Base-by-base conservation (phyloP, 495 filamentous ascomycete genomes). In the Aspergillus indologenus region DNA sequence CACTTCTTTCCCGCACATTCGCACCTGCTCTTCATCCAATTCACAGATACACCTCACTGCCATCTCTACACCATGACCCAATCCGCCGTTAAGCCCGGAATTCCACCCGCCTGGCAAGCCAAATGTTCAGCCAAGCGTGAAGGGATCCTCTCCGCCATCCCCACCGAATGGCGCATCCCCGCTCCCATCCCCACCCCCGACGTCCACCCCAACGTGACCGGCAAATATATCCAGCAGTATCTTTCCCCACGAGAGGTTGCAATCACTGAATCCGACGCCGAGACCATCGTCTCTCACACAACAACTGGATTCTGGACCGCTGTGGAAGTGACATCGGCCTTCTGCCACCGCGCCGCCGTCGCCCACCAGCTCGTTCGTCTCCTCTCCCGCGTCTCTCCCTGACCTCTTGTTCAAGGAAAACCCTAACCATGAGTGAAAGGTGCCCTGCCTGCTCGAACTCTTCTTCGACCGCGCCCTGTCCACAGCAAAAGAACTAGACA, bases 121-220 rank as follows among this genome's bases (percentile, higher is more conserved):
- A 60, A 67, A 14, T 83, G 72, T 5, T 71, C 76, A 49, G 66
- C 66, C 14, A 89, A 89, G 66, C 75, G 81, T 22, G 71, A 79
- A 21, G 71, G 80, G 3, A 79, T 85, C 50, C 68, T 79, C 19
- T 65, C 76, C 7, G 71, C 80, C 0, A 88, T 89, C 50, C 84
- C 85, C 0, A 43, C 73, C 43, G 77, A 81, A 71, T 87, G 86
- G 84, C 73, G 73, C 12, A 61, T 89, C 6, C 44, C 74, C 11
- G 65, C 65, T 14, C 69, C 70, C 2, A 65, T 85, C 0, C 83
- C 84, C 5, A 65, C 80, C 4, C 57, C 74, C 1, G 66, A 71
- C 22, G 77, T 87, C 58, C 78, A 82, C 54, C 75, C 74, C 46
- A 86, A 89, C 71, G 80, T 89, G n/a, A 88, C 85, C 0, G 84